Conservation (phyloP, 2,329 filamentous ascomycete genomes). For the Cladobotryum protrusum region DNA sequence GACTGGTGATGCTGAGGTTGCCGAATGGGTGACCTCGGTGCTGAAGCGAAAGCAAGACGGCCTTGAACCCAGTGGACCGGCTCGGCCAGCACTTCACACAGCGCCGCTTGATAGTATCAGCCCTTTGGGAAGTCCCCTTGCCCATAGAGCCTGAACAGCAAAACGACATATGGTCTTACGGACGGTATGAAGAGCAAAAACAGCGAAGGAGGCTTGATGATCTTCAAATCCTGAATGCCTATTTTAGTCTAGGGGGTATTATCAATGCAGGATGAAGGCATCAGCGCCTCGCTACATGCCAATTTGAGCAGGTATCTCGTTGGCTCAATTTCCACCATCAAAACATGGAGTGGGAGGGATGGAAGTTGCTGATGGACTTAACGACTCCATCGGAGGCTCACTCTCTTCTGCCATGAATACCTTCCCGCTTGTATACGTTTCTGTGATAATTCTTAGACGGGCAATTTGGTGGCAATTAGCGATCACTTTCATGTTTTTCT, state of each 20-base stretch:
- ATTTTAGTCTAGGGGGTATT: no score
- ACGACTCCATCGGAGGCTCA: no score
- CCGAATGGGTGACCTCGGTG: slow-evolving; percentile 72
- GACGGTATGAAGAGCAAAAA: neutral
- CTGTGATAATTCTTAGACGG: slow-evolving; percentile 3
- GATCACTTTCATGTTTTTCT: neutral
- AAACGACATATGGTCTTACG: no score
- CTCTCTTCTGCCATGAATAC: no score
- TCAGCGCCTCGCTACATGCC: neutral
- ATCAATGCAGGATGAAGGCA: no score
- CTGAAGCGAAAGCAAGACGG: slow-evolving; percentile 54
- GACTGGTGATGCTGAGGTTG: slow-evolving; percentile 71
- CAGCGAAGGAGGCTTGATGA: neutral
- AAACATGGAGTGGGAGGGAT: no score
- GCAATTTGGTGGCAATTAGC: slow-evolving; percentile 5
- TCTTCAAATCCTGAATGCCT: neutral
- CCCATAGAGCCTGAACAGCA: slow-evolving; percentile 3
- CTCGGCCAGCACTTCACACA: slow-evolving; percentile 79
- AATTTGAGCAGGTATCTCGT: neutral
- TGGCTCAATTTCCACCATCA: neutral
- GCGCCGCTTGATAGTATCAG: slow-evolving; percentile 74
- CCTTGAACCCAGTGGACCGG: slow-evolving; percentile 38
- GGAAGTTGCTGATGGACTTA: no score
- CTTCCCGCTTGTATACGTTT: neutral
- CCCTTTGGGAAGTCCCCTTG: slow-evolving; percentile 38